These are phyloP conservation scores for Halophytophthora batemanensis DNA, from an alignment of 352 stramenopile species.

Conservation along the genomic window DNA sequence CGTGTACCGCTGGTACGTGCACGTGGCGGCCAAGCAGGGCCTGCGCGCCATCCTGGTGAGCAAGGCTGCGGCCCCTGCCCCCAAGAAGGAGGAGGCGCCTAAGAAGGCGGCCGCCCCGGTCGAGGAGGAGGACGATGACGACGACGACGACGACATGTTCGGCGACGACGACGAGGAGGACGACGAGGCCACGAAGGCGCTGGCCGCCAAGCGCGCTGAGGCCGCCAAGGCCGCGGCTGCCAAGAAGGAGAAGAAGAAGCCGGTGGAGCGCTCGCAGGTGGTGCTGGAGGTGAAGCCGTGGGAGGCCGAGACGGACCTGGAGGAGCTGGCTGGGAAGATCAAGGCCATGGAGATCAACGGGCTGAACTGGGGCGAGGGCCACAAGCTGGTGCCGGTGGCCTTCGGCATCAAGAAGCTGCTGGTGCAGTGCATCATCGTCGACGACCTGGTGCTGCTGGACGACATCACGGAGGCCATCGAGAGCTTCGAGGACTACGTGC, in stretches of 20 bases:
- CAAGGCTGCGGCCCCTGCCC: slow-evolving; percentile 19
- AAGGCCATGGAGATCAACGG: slow-evolving; percentile 45
- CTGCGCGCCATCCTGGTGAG: slow-evolving; percentile 37
- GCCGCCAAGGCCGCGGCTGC: slow-evolving; percentile 27
- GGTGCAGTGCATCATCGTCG: slow-evolving; percentile 51
- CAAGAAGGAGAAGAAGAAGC: slow-evolving; percentile 44
- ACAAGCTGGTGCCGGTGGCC: slow-evolving; percentile 53
- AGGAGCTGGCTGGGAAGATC: slow-evolving; percentile 39
- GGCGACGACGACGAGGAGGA: slow-evolving; percentile 63
- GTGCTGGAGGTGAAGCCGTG: slow-evolving; percentile 59
- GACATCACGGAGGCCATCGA: slow-evolving; percentile 60
- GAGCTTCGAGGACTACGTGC: slow-evolving; percentile 53
- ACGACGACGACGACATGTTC: slow-evolving; percentile 56
- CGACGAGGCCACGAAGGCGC: slow-evolving; percentile 34
- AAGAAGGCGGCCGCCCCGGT: slow-evolving; percentile 16
- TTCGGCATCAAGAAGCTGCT: slow-evolving; percentile 66
- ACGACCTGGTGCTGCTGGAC: slow-evolving; percentile 47
- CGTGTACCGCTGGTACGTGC: slow-evolving; percentile 71
- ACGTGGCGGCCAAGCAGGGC: slow-evolving; percentile 56
- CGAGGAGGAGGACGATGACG: slow-evolving; percentile 29
- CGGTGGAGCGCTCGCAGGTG: slow-evolving; percentile 37
- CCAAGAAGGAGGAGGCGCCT: slow-evolving; percentile 19
- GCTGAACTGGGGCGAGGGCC: slow-evolving; percentile 46
- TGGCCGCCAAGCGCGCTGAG: slow-evolving; percentile 34
- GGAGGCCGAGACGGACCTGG: slow-evolving; percentile 45